Evolutionary conservation across 148 eudicot genomes (phyloP).

Genomic region (Gaultheria prostrata): DNA sequence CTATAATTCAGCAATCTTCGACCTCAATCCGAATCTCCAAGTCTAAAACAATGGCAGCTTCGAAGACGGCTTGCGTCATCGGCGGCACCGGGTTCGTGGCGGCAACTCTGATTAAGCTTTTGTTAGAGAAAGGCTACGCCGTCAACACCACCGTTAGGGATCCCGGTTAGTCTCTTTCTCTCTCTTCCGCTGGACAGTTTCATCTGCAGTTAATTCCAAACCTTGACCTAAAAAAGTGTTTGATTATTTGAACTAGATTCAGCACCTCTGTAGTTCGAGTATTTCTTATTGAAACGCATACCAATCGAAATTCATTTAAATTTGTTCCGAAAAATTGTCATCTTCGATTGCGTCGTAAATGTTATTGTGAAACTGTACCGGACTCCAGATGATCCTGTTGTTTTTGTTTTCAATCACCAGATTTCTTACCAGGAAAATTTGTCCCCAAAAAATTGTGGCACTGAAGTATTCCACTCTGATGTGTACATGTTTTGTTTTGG

Average conservation of each 20-base stretch:
- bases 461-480: background rate
- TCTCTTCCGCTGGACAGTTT: too few relatives aligned
- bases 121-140: conserved; percentile 44
- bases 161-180: conserved; percentile 37
- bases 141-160: conserved; percentile 69
- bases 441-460: background rate
- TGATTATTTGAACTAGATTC: background rate
- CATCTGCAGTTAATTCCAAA: background rate
- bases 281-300: background rate
- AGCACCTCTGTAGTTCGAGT: background rate
- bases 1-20: too few relatives aligned
- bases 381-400: background rate
- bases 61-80: conserved; percentile 46
- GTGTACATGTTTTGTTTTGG: background rate
- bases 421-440: background rate
- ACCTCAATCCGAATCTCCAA: too few relatives aligned
- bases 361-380: background rate
- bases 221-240: background rate
- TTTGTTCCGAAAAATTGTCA: background rate
- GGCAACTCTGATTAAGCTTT: conserved; percentile 41
- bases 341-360: too few relatives aligned
- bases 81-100: conserved; percentile 68
- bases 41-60: background rate
- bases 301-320: background rate
- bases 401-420: background rate